Evolutionary conservation across 2,329 filamentous ascomycete genomes (phyloP).

Genomic region (Tolypocladium paradoxum): DNA sequence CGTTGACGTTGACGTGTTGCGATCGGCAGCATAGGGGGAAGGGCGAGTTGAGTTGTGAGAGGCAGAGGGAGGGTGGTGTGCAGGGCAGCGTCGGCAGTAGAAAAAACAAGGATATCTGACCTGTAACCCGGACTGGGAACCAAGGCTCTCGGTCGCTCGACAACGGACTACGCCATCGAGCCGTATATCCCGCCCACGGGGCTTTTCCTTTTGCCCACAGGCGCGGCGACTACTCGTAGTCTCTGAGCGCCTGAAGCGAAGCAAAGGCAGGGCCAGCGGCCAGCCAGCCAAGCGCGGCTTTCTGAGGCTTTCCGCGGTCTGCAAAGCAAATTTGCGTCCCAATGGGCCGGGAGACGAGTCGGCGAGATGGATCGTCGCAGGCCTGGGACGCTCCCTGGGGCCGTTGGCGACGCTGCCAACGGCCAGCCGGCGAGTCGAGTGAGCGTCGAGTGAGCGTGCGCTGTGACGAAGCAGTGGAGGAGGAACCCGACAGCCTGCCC

Average conservation of each 20-base stretch:
- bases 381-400: not conserved
- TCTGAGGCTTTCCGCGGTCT: not conserved
- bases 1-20: not conserved
- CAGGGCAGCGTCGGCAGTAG: constrained; percentile 1
- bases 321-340: not conserved
- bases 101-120: constrained; percentile 9
- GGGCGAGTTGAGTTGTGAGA: constrained; percentile 1
- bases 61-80: constrained; percentile 2
- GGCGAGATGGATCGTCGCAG: not conserved
- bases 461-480: not conserved
- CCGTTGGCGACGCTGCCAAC: not conserved
- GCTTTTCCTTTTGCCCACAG: constrained; percentile 9
- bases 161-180: constrained; percentile 2
- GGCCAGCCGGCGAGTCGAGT: not conserved
- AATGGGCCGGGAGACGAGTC: not conserved
- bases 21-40: constrained; percentile 2
- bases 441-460: not conserved
- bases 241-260: constrained; percentile 6
- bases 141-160: constrained; percentile 2
- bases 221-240: constrained; percentile 8
- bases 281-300: not conserved
- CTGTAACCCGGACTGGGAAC: constrained; percentile 2
- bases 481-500: not conserved
- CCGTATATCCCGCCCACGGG: constrained; percentile 4
- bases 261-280: constrained; percentile 5